phyloP scores from a whole-genome alignment of 2,329 filamentous ascomycete species.

The Pezicula neosporulosa region DNA sequence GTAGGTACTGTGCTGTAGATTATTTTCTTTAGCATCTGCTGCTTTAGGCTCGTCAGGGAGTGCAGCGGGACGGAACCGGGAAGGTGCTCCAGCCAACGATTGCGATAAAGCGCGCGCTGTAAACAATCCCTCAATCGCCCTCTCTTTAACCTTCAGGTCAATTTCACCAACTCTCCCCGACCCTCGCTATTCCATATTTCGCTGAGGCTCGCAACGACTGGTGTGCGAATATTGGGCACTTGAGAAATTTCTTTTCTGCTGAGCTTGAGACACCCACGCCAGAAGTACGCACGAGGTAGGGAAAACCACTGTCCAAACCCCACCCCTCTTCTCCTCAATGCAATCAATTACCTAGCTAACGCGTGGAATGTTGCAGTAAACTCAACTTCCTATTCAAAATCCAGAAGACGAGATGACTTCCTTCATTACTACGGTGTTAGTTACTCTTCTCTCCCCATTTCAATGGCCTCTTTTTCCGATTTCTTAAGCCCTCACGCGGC shows the following conservation, averaged over 20 bases:
- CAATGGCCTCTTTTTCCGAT: slow-evolving; percentile 34
- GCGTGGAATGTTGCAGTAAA: slow-evolving; percentile 16
- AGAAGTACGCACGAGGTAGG: too few relatives aligned
- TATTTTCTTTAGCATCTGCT: too few relatives aligned
- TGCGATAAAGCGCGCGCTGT: too few relatives aligned
- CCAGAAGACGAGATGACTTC: slow-evolving; percentile 57
- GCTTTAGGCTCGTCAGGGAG: too few relatives aligned
- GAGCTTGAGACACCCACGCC: too few relatives aligned
- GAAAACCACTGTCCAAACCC: neutral
- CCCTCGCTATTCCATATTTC: neutral
- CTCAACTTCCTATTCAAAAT: neutral
- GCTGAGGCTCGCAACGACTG: too few relatives aligned
- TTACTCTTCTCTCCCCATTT: slow-evolving; percentile 33
- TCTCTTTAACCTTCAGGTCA: neutral
- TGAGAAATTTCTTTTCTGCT: too few relatives aligned
- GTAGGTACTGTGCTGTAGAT: too few relatives aligned
- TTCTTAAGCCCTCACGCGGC: slow-evolving; percentile 17
- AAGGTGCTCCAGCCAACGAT: too few relatives aligned
- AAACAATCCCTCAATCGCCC: neutral
- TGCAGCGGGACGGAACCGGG: too few relatives aligned
- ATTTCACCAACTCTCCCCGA: neutral
- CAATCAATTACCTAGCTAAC: slow-evolving; percentile 23
- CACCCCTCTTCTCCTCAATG: neutral
- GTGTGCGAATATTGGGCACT: too few relatives aligned
- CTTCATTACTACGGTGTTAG: slow-evolving; percentile 80